Evolutionary conservation across 2,329 filamentous ascomycete species (phyloP), one percentile per base, ranked within the genome.

Genomic region (Neofusicoccum kwambonambiense): DNA sequence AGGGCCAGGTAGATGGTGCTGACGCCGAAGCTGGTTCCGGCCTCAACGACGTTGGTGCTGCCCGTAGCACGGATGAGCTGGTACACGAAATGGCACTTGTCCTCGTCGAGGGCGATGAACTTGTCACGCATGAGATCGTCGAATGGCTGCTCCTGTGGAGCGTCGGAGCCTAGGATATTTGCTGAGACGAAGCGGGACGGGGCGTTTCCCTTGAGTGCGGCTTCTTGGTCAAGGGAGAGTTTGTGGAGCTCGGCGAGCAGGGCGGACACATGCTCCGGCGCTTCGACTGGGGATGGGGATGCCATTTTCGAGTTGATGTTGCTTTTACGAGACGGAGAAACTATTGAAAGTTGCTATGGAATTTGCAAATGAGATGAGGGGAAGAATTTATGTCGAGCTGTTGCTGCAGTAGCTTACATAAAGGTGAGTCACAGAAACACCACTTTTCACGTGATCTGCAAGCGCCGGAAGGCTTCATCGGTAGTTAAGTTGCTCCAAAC

Each of bases 1-100:
- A 88, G 76, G 0, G 86, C 85, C 1, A 89, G 79, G 66, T 88
- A 89, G 50, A 89, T 86, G 0, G 86, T 88, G 64, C 83, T 86
- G 1, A 89, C 81, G 2, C 87, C 87, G 65, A 86, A 89, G 47
- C 81, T 84, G 0, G 87, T 89, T 0, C 86, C 87, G 0, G 84
- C 86, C 70, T 89, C 86, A 42, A 89, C 81, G 22, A 88, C 75
- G 47, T 80, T 80, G 1, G 76, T 77, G 0, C 86, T 86, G 1
- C 80, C 78, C 9, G 75, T 82, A 11, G 80, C 77, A 3, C 80
- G 79, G 2, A 81, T 71, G 0, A 89, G 77, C 17, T 84, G 81
- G 71, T 89, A 88, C 1, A 86, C 74, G 44, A 87, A 79, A 3
- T 81, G 76, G 68, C 81, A 84, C 71, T 89, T 89, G 70, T 88